A percentile compares a stretch with the other conserved stretches of the same genome.
Evolutionary conservation across 176 grass and related monocot genomes (phyloP).

Genomic region (Avena sativa): DNA sequence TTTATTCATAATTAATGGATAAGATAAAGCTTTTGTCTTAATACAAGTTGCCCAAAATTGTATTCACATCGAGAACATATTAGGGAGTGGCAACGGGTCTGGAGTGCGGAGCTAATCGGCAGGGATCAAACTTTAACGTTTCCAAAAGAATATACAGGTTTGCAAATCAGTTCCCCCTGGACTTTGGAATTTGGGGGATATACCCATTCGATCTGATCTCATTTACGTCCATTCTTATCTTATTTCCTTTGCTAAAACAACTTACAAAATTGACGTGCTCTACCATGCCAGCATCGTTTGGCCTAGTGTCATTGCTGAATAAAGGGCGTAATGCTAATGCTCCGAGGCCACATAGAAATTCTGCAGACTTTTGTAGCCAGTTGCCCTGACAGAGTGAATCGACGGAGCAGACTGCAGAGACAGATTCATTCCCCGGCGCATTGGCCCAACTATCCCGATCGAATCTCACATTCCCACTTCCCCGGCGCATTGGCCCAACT

Average conservation of each 20-base stretch:
- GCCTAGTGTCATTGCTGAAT: not conserved
- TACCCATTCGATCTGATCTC: not conserved
- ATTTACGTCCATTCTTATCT: not conserved
- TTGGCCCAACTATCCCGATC: conserved; percentile 1
- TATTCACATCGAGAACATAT: not conserved
- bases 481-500: not conserved
- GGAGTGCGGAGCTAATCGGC: not conserved
- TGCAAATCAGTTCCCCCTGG: not conserved
- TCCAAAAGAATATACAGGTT: not conserved
- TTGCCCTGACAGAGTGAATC: conserved; percentile 22
- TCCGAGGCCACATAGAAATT: not conserved
- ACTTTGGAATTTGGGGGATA: not conserved
- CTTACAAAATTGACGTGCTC: not conserved
- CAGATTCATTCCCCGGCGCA: conserved; percentile 15
- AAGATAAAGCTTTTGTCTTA: too few species aligned
- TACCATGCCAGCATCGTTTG: too few species aligned
- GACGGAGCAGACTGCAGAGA: not conserved
- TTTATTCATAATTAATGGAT: too few species aligned
- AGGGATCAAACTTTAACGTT: not conserved
- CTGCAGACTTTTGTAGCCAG: not conserved
- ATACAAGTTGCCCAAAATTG: too few species aligned
- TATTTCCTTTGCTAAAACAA: not conserved
- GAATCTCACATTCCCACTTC: conserved; percentile 2
- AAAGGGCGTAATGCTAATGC: not conserved
- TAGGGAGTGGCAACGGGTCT: not conserved